A percentile compares a stretch with the other conserved stretches of the same genome.
Evolutionary conservation across 345 rosid species (phyloP).

Genomic region (Lepidium sativum): DNA sequence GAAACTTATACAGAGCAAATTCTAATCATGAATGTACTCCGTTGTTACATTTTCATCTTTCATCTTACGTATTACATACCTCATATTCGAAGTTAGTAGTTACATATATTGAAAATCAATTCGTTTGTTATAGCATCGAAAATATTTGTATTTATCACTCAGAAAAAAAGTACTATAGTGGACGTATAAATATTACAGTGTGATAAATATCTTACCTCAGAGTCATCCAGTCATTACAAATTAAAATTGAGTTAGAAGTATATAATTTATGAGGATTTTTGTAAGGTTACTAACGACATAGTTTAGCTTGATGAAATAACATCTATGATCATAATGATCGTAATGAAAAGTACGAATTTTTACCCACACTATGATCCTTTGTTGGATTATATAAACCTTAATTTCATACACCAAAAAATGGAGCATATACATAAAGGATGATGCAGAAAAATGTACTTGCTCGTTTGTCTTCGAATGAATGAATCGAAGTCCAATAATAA

Average conservation of each 20-base stretch:
- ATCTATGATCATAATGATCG: background rate
- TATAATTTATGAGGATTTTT: no score
- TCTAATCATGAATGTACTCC: background rate
- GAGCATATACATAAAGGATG: conserved; percentile 7
- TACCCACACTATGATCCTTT: background rate
- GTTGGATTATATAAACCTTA: background rate
- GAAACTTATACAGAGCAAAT: background rate
- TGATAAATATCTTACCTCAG: no score
- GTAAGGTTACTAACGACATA: no score
- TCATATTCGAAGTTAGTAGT: background rate
- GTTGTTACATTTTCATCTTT: background rate
- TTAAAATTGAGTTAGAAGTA: no score
- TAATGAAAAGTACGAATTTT: background rate
- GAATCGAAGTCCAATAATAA: conserved; percentile 4
- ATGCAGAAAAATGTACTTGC: conserved; percentile 22
- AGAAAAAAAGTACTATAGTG: background rate
- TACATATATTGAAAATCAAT: background rate
- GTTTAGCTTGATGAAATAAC: no score
- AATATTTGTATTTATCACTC: background rate
- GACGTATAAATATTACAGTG: background rate
- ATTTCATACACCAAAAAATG: background rate
- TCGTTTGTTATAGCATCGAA: background rate
- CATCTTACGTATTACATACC: no score
- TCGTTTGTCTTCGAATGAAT: conserved; percentile 9
- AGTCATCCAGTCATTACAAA: no score